phyloP scores from a whole-genome alignment of 345 rosid genomes.

The Gossypium thurberi region DNA sequence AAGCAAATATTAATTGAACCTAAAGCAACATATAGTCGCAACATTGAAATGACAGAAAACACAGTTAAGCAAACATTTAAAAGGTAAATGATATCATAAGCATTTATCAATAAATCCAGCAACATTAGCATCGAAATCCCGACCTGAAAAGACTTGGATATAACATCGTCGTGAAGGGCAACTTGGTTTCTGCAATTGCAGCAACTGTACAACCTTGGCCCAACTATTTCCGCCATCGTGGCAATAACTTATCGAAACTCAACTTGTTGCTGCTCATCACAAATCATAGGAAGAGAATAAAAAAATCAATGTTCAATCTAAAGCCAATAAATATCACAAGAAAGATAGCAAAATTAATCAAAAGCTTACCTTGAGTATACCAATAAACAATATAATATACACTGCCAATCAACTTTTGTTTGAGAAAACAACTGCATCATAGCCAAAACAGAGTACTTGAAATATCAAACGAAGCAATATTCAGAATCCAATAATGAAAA shows the following conservation, averaged over 20 bases:
- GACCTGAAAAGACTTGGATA: constrained; percentile 55
- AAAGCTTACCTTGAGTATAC: neutral
- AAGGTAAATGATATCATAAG: neutral
- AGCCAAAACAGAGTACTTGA: constrained; percentile 6
- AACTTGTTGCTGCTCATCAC: neutral
- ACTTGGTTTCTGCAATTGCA: constrained; percentile 53
- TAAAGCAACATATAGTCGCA: neutral
- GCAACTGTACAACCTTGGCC: constrained; percentile 52
- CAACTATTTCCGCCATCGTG: constrained; percentile 28
- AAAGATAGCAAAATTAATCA: neutral
- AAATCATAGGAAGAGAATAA: neutral
- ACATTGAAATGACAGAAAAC: neutral
- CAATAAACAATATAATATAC: neutral
- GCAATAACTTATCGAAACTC: neutral
- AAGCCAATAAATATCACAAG: neutral
- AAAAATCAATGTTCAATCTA: neutral
- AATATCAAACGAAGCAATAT: constrained; percentile 3
- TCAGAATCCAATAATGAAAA: neutral
- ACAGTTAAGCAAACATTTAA: neutral
- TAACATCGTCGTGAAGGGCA: constrained; percentile 56
- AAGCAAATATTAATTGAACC: neutral
- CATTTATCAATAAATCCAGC: neutral
- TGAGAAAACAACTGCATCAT: constrained; percentile 7
- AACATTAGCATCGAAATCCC: constrained; percentile 9
- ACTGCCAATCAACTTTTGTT: neutral